phyloP scores from a whole-genome alignment of 768 basidiomycete species.

The Neoboletus magnificus region DNA sequence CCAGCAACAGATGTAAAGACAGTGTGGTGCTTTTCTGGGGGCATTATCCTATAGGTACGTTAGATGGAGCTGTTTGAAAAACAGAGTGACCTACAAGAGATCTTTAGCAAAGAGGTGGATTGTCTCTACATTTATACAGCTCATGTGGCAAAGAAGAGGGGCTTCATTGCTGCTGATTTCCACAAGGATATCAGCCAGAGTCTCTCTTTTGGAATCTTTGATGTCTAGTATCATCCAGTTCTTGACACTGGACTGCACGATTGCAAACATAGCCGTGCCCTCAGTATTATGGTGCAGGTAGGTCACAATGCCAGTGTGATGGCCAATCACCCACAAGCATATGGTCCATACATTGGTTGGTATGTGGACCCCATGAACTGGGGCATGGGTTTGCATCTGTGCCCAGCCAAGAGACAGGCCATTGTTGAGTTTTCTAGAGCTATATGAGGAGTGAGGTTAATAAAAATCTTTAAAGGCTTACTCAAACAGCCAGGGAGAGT shows the following conservation, averaged over 20 bases:
- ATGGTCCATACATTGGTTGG: background rate
- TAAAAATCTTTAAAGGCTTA: background rate
- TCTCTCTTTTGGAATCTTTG: background rate
- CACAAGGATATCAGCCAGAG: background rate
- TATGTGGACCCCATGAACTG: fast-evolving
- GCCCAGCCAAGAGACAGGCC: background rate
- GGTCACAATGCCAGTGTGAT: background rate
- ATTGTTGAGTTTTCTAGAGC: background rate
- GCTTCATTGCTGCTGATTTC: background rate
- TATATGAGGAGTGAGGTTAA: background rate
- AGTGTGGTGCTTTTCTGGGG: background rate
- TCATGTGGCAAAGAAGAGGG: background rate
- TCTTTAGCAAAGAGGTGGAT: background rate
- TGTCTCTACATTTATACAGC: background rate
- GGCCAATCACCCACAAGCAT: background rate
- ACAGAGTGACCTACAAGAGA: background rate
- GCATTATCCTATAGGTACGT: background rate
- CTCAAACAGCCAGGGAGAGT: background rate
- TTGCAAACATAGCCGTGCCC: background rate
- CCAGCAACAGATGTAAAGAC: conserved; percentile 5
- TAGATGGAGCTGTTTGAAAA: background rate
- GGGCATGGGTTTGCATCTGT: background rate
- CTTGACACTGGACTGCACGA: background rate
- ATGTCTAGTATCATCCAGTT: background rate
- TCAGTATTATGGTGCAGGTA: background rate